phyloP scores from a whole-genome alignment of 2,329 filamentous ascomycete species.

The Cercospora sp. region DNA sequence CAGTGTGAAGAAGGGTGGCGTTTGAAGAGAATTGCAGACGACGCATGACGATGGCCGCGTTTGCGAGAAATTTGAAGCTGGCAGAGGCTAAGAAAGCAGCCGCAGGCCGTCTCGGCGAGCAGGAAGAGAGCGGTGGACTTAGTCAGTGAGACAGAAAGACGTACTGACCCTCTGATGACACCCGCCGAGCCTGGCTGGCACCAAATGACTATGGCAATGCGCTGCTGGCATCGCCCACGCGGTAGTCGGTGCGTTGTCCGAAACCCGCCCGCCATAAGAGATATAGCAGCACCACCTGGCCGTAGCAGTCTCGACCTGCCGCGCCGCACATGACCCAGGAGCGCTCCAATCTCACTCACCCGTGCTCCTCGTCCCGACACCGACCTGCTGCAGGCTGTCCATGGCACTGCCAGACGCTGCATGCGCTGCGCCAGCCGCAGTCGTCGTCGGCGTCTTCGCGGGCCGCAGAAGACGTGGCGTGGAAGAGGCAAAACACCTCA shows the following conservation, averaged over 20 bases:
- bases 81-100: not conserved
- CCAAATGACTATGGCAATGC: not conserved
- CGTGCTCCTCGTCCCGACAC: not conserved
- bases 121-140: not conserved
- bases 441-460: not conserved
- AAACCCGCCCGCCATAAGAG: not conserved
- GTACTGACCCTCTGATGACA: not conserved
- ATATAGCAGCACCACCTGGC: not conserved
- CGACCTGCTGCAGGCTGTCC: not conserved
- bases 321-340: not conserved
- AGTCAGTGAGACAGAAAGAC: not conserved
- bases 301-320: not conserved
- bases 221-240: not conserved
- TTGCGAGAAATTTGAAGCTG: not conserved
- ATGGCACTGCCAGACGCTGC: not conserved
- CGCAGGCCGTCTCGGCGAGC: conserved; percentile 3
- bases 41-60: not conserved
- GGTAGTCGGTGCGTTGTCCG: not conserved
- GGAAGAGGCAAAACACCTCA: conserved; percentile 12
- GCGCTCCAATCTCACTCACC: not conserved
- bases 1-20: not conserved
- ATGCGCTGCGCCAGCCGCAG: not conserved
- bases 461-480: not conserved
- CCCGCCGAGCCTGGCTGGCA: not conserved
- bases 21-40: not conserved